These are phyloP conservation scores for Rhizophagus sp. DNA, from an alignment of 192 early-diverging fungal genomes.

Conservation along the genomic window DNA sequence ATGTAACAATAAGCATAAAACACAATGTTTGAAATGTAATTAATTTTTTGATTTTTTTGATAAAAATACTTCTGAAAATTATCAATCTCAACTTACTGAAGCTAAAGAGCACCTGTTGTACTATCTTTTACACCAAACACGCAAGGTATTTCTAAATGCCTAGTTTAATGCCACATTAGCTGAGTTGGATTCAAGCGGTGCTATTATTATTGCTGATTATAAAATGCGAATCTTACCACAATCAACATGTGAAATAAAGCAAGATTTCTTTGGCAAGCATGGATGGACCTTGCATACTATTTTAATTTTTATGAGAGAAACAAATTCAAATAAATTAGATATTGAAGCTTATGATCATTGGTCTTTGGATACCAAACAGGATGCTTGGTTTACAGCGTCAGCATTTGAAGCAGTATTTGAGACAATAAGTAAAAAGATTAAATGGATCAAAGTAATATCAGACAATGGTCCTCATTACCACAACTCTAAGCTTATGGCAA, in stretches of 20 bases:
- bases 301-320: background rate
- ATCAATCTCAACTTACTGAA: background rate
- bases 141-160: background rate
- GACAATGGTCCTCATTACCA: background rate
- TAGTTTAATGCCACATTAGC: background rate
- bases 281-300: background rate
- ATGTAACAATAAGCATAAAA: background rate
- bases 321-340: background rate
- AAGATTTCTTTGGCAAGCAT: background rate
- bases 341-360: background rate
- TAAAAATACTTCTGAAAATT: background rate
- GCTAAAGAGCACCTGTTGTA: background rate
- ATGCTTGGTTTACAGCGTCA: background rate
- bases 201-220: background rate
- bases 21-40: background rate
- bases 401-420: background rate
- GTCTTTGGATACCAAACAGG: background rate
- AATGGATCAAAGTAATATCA: slow-evolving; percentile 11
- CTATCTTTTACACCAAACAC: background rate
- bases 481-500: background rate
- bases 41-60: slow-evolving; percentile 8
- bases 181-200: background rate
- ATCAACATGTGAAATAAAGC: background rate
- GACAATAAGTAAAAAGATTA: background rate
- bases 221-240: background rate